phyloP scores from a whole-genome alignment of 345 rosid genomes.

The Trapa bicornis region DNA sequence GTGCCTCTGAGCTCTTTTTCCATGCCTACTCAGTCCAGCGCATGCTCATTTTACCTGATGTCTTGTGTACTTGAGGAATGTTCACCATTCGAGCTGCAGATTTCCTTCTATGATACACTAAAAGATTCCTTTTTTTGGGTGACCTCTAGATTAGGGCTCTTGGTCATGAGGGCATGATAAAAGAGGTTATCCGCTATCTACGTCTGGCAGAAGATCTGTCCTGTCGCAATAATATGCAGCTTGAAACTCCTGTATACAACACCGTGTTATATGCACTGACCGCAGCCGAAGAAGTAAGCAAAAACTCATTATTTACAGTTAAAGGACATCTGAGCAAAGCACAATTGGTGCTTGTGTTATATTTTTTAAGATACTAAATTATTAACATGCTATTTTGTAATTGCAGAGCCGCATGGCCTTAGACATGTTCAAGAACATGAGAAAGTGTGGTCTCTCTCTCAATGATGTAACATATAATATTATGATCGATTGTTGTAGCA shows the following conservation, averaged over 20 bases:
- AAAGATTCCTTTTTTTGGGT: background rate
- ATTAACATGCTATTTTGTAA: constrained; percentile 7
- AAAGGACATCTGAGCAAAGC: background rate
- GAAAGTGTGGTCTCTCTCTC: constrained; percentile 24
- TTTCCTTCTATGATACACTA: background rate
- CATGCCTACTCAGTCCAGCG: background rate
- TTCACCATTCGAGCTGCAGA: background rate
- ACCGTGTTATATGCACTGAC: constrained; percentile 52
- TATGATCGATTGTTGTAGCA: constrained; percentile 66
- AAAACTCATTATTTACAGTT: background rate
- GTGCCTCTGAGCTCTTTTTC: background rate
- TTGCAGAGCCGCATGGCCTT: constrained; percentile 47
- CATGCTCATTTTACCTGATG: background rate
- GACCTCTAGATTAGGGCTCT: constrained; percentile 54
- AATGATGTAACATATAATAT: constrained; percentile 43
- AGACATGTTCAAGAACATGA: constrained; percentile 47
- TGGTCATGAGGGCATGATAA: constrained; percentile 68
- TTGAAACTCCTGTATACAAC: constrained; percentile 42
- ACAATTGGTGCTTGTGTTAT: constrained; percentile 3
- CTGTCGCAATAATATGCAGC: constrained; percentile 16
- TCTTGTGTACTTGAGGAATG: background rate
- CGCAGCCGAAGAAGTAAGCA: constrained; percentile 44
- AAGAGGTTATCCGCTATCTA: constrained; percentile 42
- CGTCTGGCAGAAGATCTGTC: constrained; percentile 35
- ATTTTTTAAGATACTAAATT: constrained; percentile 4